Evolutionary conservation across 176 grass and related monocot species (phyloP), one percentile per base, ranked within the genome.

Genomic region (Olyra latifolia): DNA sequence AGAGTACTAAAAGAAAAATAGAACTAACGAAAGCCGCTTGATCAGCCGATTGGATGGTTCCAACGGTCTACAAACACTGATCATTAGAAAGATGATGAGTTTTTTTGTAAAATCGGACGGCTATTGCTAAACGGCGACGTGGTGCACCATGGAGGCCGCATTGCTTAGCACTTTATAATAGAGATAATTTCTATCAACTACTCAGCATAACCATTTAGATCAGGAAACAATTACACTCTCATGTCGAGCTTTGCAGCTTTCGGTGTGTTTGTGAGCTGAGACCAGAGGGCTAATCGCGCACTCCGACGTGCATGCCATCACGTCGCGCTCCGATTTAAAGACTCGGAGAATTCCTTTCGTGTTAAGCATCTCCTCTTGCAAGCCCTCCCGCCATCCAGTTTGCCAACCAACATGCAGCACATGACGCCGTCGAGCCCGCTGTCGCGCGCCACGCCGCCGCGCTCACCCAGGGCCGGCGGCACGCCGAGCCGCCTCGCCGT

Each of bases 401-500:
- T 5, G 42, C 55, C 38, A 24, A 17, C 27, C 11, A 25, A 52
- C 71, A 85, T 77, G 87, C 59, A 77, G n/a, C 71, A 55, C 77
- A 76, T 80, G 41, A 79, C 71, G 65, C 87, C 82, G 6, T 41
- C 64, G 56, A 85, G 87, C 27, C 82, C 82, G 11, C 28, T 85
- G 55, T 29, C 64, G 10, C 70, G 77, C 63, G 64, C 77, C 10
- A 85, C 71, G 82, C 77, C 82, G 45, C 82, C 82, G 22, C 77
- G 74, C 46, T 89, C 87, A 1, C 87, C 82, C 0, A 54, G 69
- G 9, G 53, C 52, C 1, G 54, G 56, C 22, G 66, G 75, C 56
- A 82, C 79, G 0, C 80, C 87, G 20, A 81, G 46, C 27, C 77
- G 77, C 3, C 87, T 89, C 0, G 87, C 76, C 55, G 70, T 89